Percentiles rank a stretch among this genome's conserved stretches.
Conservation (phyloP, 2,329 filamentous ascomycete species). For the Fusarium piperis region DNA sequence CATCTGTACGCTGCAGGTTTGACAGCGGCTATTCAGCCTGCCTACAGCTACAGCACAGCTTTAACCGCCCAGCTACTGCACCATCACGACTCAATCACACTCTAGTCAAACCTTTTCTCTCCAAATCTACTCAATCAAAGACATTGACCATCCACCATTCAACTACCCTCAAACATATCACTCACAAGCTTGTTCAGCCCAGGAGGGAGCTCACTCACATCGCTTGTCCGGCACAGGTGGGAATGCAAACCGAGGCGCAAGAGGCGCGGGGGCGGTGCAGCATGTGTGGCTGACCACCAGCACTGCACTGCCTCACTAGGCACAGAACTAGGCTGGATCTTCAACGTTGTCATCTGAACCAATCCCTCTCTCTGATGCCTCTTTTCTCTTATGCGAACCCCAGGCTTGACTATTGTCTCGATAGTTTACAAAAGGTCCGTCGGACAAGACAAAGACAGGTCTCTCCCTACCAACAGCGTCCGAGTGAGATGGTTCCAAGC, state of each 20-base stretch:
- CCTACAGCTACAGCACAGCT: background rate
- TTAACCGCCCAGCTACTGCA: background rate
- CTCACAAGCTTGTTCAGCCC: background rate
- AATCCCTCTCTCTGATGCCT: background rate
- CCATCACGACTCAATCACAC: background rate
- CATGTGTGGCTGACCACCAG: slow-evolving; percentile 4
- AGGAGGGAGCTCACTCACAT: background rate
- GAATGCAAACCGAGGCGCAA: slow-evolving; percentile 25
- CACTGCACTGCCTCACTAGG: slow-evolving; percentile 23
- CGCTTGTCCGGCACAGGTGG: slow-evolving; percentile 5
- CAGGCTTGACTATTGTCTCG: background rate
- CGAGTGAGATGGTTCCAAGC: background rate
- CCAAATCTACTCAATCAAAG: background rate
- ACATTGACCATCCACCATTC: background rate
- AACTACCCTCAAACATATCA: background rate
- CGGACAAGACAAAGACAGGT: background rate
- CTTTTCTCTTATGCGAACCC: background rate
- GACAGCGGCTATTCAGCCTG: background rate
- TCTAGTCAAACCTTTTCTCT: background rate
- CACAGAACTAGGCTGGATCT: slow-evolving; percentile 14
- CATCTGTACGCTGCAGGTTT: background rate
- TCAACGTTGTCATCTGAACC: background rate
- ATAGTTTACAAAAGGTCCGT: background rate
- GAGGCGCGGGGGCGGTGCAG: slow-evolving; percentile 25
- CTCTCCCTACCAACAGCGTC: background rate